These are phyloP conservation scores for Podaxis carcinomalis DNA, from an alignment of 768 basidiomycete species.

Conservation along the genomic window DNA sequence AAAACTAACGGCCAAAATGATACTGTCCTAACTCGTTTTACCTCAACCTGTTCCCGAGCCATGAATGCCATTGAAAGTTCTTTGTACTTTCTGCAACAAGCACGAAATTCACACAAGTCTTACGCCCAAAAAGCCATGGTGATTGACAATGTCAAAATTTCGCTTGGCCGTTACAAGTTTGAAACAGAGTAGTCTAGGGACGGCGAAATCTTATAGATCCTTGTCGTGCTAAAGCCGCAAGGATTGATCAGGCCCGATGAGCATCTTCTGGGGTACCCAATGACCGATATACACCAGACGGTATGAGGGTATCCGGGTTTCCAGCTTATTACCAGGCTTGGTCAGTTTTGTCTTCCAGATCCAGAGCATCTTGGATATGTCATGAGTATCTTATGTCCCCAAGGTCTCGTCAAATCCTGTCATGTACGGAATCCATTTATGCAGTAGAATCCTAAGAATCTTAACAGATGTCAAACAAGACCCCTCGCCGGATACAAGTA, in stretches of 20 bases:
- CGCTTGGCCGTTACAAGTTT: neutral
- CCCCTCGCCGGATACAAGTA: neutral
- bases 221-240: neutral
- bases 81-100: neutral
- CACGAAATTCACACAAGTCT: neutral
- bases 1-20: neutral
- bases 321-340: neutral
- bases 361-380: neutral
- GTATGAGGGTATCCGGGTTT: neutral
- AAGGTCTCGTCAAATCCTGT: neutral
- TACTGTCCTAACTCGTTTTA: neutral
- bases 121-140: neutral
- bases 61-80: neutral
- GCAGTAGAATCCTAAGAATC: neutral
- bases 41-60: neutral
- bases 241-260: neutral
- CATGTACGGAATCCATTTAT: neutral
- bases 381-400: neutral
- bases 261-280: neutral
- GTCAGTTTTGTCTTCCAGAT: neutral
- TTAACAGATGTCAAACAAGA: neutral
- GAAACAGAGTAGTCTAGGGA: neutral
- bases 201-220: constrained; percentile 1
- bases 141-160: neutral
- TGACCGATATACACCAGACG: neutral